Percentiles rank a stretch among this genome's conserved stretches.
phyloP scores from a whole-genome alignment of 2,329 filamentous ascomycete species.

The Hymenoscyphus salicellus region DNA sequence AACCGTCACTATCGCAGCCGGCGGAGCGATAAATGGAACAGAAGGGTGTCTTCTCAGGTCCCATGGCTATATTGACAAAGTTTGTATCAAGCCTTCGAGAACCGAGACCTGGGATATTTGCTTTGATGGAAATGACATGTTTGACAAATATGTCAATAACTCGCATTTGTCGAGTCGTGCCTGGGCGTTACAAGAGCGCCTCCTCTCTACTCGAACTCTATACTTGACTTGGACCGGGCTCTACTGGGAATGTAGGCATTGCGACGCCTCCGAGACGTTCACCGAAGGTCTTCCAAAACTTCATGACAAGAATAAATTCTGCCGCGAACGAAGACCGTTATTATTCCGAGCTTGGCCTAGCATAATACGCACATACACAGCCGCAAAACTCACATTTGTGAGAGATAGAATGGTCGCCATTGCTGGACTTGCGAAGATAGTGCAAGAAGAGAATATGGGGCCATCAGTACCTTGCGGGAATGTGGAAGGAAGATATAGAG shows the following conservation, averaged over 20 bases:
- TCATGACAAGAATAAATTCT: neutral
- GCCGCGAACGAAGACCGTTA: neutral
- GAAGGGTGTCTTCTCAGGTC: constrained; percentile 11
- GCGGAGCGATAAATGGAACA: constrained; percentile 6
- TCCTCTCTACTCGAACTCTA: constrained; percentile 14
- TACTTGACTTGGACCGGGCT: constrained; percentile 10
- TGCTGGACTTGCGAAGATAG: constrained; percentile 15
- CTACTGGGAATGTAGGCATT: constrained; percentile 13
- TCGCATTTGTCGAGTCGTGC: constrained; percentile 6
- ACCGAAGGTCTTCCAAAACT: constrained; percentile 2
- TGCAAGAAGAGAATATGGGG: constrained; percentile 10
- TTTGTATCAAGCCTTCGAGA: neutral
- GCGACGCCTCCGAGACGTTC: neutral
- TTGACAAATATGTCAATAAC: neutral
- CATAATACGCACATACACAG: constrained; percentile 8
- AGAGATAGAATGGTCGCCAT: constrained; percentile 22
- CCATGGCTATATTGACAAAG: neutral
- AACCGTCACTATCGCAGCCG: constrained; percentile 19
- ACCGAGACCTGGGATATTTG: neutral
- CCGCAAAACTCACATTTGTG: constrained; percentile 9
- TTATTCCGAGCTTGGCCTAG: constrained; percentile 5
- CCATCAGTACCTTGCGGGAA: constrained; percentile 22
- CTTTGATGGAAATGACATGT: neutral
- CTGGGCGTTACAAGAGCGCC: constrained; percentile 20
- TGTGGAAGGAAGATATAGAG: constrained; percentile 18